Evolutionary conservation across 1,284 basidiomycete species (phyloP).

Genomic region (Coniferiporia weirii): DNA sequence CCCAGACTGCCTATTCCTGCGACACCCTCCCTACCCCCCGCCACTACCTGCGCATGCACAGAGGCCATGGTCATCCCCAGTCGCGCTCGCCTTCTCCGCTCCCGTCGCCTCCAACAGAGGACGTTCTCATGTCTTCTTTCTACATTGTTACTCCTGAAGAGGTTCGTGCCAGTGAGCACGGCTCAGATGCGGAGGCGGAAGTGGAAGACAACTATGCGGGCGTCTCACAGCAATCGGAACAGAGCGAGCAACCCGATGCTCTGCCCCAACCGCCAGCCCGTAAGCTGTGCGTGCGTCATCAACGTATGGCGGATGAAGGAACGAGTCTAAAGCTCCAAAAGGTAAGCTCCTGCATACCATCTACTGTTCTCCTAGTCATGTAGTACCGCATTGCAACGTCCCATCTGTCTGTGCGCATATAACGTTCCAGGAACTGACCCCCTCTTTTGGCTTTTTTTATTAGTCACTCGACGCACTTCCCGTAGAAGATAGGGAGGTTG

Average conservation of each 20-base stretch:
- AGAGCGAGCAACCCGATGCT: constrained; percentile 19
- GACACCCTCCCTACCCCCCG: constrained; percentile 66
- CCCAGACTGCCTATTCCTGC: constrained; percentile 42
- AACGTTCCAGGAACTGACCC: not conserved
- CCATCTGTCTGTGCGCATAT: not conserved
- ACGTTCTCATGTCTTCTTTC: constrained; percentile 27
- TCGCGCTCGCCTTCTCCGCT: constrained; percentile 33
- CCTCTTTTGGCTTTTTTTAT: constrained; percentile 5
- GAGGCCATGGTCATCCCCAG: constrained; percentile 2
- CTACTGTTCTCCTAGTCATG: not conserved
- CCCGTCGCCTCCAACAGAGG: constrained; percentile 24
- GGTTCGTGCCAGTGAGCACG: constrained; percentile 16
- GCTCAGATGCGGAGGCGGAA: not conserved
- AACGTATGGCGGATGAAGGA: constrained; percentile 96
- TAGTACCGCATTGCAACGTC: constrained; percentile 1
- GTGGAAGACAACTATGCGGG: not conserved
- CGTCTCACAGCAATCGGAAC: constrained; percentile 11
- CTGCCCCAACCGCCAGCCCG: constrained; percentile 42
- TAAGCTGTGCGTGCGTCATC: constrained; percentile 87
- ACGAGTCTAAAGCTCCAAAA: constrained; percentile 90
- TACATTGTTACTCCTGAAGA: constrained; percentile 26
- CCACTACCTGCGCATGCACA: constrained; percentile 22
- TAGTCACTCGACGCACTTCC: constrained; percentile 94
- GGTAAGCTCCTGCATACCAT: constrained; percentile 43
- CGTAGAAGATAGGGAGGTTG: constrained; percentile 80